Evolutionary conservation across 1,284 basidiomycete genomes (phyloP).

Genomic region (Tilletiaria anomala): DNA sequence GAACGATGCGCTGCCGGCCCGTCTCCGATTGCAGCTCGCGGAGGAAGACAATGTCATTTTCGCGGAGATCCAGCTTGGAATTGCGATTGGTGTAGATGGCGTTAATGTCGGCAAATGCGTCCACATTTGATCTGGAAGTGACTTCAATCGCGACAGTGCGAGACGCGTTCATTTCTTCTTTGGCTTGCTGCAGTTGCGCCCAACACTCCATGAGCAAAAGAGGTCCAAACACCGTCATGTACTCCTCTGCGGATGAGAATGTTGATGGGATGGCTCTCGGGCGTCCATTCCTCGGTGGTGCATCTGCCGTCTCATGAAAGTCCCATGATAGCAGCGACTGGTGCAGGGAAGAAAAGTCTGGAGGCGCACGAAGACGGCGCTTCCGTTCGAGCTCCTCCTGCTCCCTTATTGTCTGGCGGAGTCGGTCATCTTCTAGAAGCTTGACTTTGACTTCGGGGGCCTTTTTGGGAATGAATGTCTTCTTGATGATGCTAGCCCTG

Average conservation of each 20-base stretch:
- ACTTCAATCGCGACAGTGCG: conserved; percentile 7
- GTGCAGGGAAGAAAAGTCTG: conserved; percentile 67
- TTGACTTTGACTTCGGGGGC: conserved; percentile 44
- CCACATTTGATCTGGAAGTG: conserved; percentile 15
- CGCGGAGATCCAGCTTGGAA: conserved; percentile 6
- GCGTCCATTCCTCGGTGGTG: conserved; percentile 29
- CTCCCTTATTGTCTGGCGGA: conserved; percentile 13
- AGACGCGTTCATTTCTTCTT: conserved; percentile 41
- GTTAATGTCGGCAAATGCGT: conserved; percentile 20
- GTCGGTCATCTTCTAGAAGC: conserved; percentile 47
- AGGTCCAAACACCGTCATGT: conserved; percentile 64
- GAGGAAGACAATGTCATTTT: conserved; percentile 53
- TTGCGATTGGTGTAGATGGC: conserved; percentile 1
- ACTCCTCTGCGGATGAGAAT: conserved; percentile 57
- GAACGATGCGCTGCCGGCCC: conserved; percentile 45
- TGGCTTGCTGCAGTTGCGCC: conserved; percentile 68
- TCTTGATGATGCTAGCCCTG: too few species aligned
- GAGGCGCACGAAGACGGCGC: conserved; percentile 58
- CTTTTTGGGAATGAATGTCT: not conserved
- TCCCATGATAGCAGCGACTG: conserved; percentile 73
- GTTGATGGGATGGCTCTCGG: conserved; percentile 44
- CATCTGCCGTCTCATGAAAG: conserved; percentile 52
- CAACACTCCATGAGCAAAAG: conserved; percentile 82
- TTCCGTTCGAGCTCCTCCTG: conserved; percentile 20
- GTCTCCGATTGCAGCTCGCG: conserved; percentile 56